Conservation (phyloP, 1,284 basidiomycete species). For the Agaricales sp. region DNA sequence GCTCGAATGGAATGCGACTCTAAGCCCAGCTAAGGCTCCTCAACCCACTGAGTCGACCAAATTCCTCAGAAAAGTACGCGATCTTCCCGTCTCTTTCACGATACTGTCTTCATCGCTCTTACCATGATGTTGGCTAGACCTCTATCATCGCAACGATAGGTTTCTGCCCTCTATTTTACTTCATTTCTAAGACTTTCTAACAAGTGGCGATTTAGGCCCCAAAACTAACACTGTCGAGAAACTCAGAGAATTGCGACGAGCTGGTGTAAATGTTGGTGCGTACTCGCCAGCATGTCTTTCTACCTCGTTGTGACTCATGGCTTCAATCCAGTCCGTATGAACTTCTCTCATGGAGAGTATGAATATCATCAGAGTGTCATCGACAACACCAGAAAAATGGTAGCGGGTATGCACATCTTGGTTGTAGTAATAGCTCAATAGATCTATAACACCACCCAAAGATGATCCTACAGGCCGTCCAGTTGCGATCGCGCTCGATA, state of each 20-base stretch:
- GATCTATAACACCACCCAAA: constrained; percentile 15
- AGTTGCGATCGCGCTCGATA: constrained; percentile 96
- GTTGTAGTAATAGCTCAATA: neutral
- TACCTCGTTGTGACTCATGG: constrained; percentile 9
- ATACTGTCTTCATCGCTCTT: constrained; percentile 9
- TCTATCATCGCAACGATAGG: constrained; percentile 96
- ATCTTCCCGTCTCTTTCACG: constrained; percentile 6
- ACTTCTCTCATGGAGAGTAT: constrained; percentile 95
- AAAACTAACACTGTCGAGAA: constrained; percentile 88
- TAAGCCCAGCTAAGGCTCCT: constrained; percentile 63
- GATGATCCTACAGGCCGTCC: constrained; percentile 73
- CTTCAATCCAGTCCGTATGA: constrained; percentile 77
- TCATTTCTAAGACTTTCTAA: constrained; percentile 8
- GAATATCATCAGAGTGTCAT: constrained; percentile 97
- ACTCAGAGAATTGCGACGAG: constrained; percentile 70
- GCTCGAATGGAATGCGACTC: constrained; percentile 83
- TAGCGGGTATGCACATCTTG: constrained; percentile 43
- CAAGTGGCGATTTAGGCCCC: constrained; percentile 46
- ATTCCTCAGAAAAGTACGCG: constrained; percentile 77
- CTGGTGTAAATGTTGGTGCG: constrained; percentile 94
- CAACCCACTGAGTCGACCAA: constrained; percentile 70
- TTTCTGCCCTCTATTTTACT: constrained; percentile 17
- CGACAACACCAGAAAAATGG: constrained; percentile 86
- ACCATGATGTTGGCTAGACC: constrained; percentile 54
- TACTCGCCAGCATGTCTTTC: constrained; percentile 13